Conservation (phyloP, 345 rosid genomes). For the Heritiera fomes region DNA sequence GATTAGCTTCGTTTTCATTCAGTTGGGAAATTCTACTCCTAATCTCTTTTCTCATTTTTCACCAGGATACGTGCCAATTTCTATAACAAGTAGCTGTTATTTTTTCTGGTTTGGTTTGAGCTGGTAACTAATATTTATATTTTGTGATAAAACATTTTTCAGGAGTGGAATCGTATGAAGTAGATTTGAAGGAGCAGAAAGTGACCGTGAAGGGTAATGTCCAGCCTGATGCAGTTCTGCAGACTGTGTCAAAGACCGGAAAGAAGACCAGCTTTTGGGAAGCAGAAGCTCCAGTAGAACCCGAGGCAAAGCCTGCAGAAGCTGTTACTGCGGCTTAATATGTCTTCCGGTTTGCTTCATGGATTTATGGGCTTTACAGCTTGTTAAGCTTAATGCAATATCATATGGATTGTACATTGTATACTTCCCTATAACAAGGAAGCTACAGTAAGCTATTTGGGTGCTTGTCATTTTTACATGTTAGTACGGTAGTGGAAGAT, state of each 20-base stretch:
- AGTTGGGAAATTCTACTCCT: neutral
- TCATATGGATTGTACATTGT: neutral
- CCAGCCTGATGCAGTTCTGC: slow-evolving; percentile 71
- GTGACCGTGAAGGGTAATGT: slow-evolving; percentile 90
- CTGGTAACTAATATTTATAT: neutral
- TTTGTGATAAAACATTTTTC: slow-evolving; percentile 8
- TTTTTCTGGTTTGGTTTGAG: neutral
- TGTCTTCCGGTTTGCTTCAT: neutral
- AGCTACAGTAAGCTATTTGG: neutral
- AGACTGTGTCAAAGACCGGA: slow-evolving; percentile 80
- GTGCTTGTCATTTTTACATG: neutral
- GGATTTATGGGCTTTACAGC: neutral
- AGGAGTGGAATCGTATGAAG: slow-evolving; percentile 83
- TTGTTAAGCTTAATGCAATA: neutral
- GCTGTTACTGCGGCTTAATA: neutral
- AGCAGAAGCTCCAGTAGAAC: neutral
- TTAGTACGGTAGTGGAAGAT: neutral
- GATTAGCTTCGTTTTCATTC: neutral
- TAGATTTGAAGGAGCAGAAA: slow-evolving; percentile 76
- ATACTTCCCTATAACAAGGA: slow-evolving; percentile 4
- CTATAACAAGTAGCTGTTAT: neutral
- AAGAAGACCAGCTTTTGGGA: slow-evolving; percentile 88
- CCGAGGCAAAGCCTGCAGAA: neutral
- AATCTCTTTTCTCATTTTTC: neutral
- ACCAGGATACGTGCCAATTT: neutral